Conservation (phyloP, 2,329 filamentous ascomycete species). For the Cladophialophora psammophila region DNA sequence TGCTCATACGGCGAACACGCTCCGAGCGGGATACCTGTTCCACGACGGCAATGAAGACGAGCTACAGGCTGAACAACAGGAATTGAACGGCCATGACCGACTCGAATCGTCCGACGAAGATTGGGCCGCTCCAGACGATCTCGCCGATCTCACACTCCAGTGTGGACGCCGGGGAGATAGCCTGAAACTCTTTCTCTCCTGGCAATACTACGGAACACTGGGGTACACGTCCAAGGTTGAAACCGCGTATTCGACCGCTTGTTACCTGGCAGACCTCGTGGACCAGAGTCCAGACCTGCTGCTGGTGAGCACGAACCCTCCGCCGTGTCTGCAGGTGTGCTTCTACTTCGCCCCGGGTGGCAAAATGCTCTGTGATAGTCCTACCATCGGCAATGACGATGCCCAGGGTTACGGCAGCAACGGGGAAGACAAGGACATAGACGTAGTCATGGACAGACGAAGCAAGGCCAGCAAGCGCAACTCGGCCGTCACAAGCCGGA, state of each 20-base stretch:
- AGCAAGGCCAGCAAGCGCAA: conserved; percentile 53
- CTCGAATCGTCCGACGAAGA: conserved; percentile 18
- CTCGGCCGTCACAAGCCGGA: conserved; percentile 61
- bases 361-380: conserved; percentile 49
- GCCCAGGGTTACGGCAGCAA: conserved; percentile 22
- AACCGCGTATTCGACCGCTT: conserved; percentile 74
- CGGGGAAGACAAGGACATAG: conserved; percentile 43
- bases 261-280: conserved; percentile 70
- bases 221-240: conserved; percentile 77
- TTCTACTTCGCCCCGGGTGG: conserved; percentile 80
- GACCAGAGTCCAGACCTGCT: conserved; percentile 66
- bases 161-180: conserved; percentile 87
- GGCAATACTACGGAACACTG: conserved; percentile 83
- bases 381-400: conserved; percentile 41
- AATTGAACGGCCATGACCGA: conserved; percentile 16
- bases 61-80: conserved; percentile 32
- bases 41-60: conserved; percentile 62
- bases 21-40: conserved; percentile 86
- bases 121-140: conserved; percentile 75
- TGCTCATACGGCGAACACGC: conserved; percentile 84
- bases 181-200: conserved; percentile 85
- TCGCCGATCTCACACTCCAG: conserved; percentile 91
- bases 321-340: conserved; percentile 91
- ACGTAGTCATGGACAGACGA: not conserved
- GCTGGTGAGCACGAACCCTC: conserved; percentile 76